Conservation (phyloP, 75 land plant genomes). For the Gnetum montanum region DNA sequence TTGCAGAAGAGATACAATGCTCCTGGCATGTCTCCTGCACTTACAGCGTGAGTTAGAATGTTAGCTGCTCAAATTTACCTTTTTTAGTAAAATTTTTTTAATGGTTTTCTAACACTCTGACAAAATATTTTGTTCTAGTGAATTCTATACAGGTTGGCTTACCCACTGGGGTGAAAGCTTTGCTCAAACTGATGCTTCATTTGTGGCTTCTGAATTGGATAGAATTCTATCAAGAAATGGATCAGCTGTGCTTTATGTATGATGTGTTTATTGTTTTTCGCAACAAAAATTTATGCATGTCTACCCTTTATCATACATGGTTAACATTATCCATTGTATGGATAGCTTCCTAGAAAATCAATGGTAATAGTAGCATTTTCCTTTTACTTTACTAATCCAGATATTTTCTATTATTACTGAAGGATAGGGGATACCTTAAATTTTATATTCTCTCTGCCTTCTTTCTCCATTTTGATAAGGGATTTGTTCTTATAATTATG, state of each 20-base stretch:
- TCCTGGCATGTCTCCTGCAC: conserved; percentile 81
- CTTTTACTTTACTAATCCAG: no score
- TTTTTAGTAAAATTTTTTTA: neutral
- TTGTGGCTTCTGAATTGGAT: conserved; percentile 45
- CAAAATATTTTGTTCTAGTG: conserved; percentile 31
- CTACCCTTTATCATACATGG: no score
- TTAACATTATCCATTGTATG: no score
- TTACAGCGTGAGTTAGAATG: conserved; percentile 49
- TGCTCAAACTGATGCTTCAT: conserved; percentile 44
- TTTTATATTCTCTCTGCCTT: no score
- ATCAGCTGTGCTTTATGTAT: conserved; percentile 91
- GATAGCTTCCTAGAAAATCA: no score
- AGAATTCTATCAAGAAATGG: conserved; percentile 60
- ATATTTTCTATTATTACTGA: no score
- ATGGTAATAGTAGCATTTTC: no score
- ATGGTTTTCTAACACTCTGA: neutral
- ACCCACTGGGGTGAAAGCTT: conserved; percentile 84
- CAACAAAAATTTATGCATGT: no score
- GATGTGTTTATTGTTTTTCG: no score
- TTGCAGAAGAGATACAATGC: conserved; percentile 72
- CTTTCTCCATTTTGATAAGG: no score
- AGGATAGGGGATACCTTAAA: no score
- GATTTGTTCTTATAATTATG: no score
- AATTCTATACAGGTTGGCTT: conserved; percentile 96
- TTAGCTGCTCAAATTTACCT: neutral